phyloP scores from a whole-genome alignment of 2,329 filamentous ascomycete species.

The Xylariaceae sp. region DNA sequence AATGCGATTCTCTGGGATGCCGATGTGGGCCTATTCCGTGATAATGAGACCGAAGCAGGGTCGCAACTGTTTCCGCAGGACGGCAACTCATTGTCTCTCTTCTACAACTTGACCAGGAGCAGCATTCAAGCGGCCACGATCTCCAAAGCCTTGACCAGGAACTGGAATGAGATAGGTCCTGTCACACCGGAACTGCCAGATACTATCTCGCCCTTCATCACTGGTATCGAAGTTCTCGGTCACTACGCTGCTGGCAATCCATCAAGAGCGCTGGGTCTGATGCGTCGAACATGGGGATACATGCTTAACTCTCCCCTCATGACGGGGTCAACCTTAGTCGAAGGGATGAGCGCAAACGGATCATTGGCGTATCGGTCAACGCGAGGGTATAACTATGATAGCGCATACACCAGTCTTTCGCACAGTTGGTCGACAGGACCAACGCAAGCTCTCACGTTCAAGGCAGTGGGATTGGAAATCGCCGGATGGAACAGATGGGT shows the following conservation, averaged over 20 bases:
- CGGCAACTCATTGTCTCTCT: slow-evolving; percentile 52
- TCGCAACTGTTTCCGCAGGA: slow-evolving; percentile 53
- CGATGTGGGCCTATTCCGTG: slow-evolving; percentile 46
- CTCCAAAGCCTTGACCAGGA: slow-evolving; percentile 41
- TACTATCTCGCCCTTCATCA: slow-evolving; percentile 56
- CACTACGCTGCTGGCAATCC: slow-evolving; percentile 47
- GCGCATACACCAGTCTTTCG: slow-evolving; percentile 42
- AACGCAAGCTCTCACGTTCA: slow-evolving; percentile 41
- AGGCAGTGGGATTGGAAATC: slow-evolving; percentile 41
- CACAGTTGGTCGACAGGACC: slow-evolving; percentile 50
- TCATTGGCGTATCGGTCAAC: slow-evolving; percentile 53
- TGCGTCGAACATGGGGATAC: slow-evolving; percentile 57
- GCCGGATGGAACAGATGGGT: slow-evolving; percentile 14
- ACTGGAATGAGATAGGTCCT: slow-evolving; percentile 55
- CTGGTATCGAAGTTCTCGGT: slow-evolving; percentile 56
- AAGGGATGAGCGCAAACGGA: slow-evolving; percentile 54
- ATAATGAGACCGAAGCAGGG: slow-evolving; percentile 39
- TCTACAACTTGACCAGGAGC: slow-evolving; percentile 42
- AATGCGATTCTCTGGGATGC: slow-evolving; percentile 46
- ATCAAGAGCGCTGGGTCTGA: slow-evolving; percentile 49
- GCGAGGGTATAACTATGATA: slow-evolving; percentile 46
- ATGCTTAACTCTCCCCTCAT: slow-evolving; percentile 54
- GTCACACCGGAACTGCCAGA: slow-evolving; percentile 53
- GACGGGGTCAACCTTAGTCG: slow-evolving; percentile 55
- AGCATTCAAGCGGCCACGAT: slow-evolving; percentile 36